Conservation (phyloP, 2,329 filamentous ascomycete genomes). For the Venturia aucupariae region DNA sequence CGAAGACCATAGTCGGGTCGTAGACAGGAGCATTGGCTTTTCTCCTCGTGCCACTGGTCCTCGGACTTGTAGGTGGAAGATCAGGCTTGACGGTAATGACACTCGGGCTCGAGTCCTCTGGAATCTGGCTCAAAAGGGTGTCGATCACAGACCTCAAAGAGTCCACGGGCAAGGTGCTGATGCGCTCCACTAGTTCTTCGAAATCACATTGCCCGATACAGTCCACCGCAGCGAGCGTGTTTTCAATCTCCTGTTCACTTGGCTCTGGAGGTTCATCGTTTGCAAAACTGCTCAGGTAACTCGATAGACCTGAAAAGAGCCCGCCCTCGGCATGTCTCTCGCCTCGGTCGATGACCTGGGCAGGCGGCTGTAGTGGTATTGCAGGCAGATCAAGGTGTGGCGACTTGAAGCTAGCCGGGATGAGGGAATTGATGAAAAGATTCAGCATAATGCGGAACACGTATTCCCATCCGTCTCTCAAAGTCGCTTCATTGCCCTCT, state of each 20-base stretch:
- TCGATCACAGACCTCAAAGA: constrained; percentile 56
- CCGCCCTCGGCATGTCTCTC: constrained; percentile 70
- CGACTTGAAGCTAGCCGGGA: constrained; percentile 58
- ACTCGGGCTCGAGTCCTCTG: constrained; percentile 69
- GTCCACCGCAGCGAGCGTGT: constrained; percentile 87
- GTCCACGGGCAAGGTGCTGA: constrained; percentile 56
- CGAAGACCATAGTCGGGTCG: constrained; percentile 77
- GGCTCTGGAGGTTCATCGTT: constrained; percentile 96
- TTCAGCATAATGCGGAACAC: constrained; percentile 88
- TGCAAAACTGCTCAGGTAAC: constrained; percentile 96
- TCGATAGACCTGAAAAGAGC: constrained; percentile 88
- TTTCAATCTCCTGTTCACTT: constrained; percentile 93
- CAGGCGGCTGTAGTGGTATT: constrained; percentile 84
- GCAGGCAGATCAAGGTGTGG: constrained; percentile 61
- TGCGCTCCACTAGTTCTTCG: constrained; percentile 70
- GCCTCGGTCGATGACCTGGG: constrained; percentile 84
- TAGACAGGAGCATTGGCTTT: constrained; percentile 47
- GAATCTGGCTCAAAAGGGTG: constrained; percentile 71
- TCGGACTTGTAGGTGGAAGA: constrained; percentile 50
- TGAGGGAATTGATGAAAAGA: constrained; percentile 88
- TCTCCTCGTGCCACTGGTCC: constrained; percentile 43
- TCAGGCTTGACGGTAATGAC: constrained; percentile 91
- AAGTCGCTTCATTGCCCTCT: constrained; percentile 69
- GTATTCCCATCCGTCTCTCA: constrained; percentile 61
- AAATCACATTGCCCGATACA: constrained; percentile 87